A percentile compares a stretch with the other conserved stretches of the same genome.
Conservation (phyloP, 305 asterid genomes). For the Rubia peregrina region DNA sequence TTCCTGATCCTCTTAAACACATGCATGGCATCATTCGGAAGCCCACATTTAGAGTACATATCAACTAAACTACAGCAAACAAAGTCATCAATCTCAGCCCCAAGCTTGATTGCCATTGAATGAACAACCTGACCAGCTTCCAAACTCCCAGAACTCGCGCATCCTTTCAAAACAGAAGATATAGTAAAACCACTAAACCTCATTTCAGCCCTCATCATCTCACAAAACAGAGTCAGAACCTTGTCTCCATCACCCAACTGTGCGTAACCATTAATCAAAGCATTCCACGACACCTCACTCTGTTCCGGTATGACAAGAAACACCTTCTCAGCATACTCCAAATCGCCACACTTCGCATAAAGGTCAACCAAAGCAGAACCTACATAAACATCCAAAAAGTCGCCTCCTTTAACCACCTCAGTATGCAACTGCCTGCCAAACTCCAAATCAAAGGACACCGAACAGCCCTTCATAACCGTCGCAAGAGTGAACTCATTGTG, state of each 20-base stretch:
- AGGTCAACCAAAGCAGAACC: slow-evolving; percentile 71
- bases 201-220: slow-evolving; percentile 54
- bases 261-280: slow-evolving; percentile 77
- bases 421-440: slow-evolving; percentile 71
- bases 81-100: slow-evolving; percentile 57
- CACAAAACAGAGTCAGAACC: slow-evolving; percentile 43
- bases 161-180: slow-evolving; percentile 68
- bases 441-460: slow-evolving; percentile 49
- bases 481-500: slow-evolving; percentile 79
- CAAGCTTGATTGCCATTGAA: slow-evolving; percentile 54
- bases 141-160: slow-evolving; percentile 41
- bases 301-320: slow-evolving; percentile 59
- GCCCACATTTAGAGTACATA: slow-evolving; percentile 76
- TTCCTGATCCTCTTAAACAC: slow-evolving; percentile 42
- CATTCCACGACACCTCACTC: slow-evolving; percentile 70
- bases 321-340: slow-evolving; percentile 51
- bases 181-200: slow-evolving; percentile 54
- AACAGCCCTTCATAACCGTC: slow-evolving; percentile 63
- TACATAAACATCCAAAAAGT: slow-evolving; percentile 53
- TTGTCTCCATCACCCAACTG: slow-evolving; percentile 56
- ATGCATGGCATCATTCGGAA: slow-evolving; percentile 48
- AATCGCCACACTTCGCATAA: slow-evolving; percentile 61
- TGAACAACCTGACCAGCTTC: slow-evolving; percentile 59
- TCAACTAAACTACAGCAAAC: slow-evolving; percentile 65
- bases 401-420: slow-evolving; percentile 56